phyloP scores from a whole-genome alignment of 345 rosid genomes.

The Aquilaria malaccensis region DNA sequence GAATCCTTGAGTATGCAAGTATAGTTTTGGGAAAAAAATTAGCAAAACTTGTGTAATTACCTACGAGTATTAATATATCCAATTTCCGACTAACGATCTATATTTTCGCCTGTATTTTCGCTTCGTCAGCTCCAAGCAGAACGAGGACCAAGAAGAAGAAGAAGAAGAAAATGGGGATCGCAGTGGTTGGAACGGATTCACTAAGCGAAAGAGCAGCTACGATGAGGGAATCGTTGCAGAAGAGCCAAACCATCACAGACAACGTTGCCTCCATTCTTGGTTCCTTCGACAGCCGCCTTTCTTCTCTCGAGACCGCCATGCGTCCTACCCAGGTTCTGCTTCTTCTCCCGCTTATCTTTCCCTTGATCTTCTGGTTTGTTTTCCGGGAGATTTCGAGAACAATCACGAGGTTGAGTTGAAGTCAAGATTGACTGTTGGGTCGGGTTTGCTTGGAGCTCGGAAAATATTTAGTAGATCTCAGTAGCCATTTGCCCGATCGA shows the following conservation, averaged over 20 bases:
- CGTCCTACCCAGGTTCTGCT: constrained; percentile 88
- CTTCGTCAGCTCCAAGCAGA: too few species aligned
- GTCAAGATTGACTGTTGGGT: background rate
- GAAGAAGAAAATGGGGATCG: constrained; percentile 28
- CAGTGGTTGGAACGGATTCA: constrained; percentile 51
- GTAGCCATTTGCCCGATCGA: background rate
- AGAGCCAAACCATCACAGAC: constrained; percentile 87
- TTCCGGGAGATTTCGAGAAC: background rate
- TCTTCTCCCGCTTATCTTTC: background rate
- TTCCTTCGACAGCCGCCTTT: constrained; percentile 96
- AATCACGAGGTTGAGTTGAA: background rate
- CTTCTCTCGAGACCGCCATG: constrained; percentile 98
- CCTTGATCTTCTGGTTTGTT: background rate
- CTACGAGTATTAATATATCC: too few species aligned
- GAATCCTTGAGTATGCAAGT: too few species aligned
- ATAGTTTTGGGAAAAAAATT: too few species aligned
- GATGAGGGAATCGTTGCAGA: constrained; percentile 79
- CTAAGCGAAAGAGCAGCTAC: constrained; percentile 63
- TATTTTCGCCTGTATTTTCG: background rate
- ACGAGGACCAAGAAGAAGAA: background rate
- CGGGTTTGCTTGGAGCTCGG: constrained; percentile 1
- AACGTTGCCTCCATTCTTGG: constrained; percentile 87
- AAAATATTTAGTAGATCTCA: background rate
- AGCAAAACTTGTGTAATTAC: too few species aligned
- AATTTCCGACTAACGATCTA: too few species aligned